phyloP scores from a whole-genome alignment of 805 yeast species.

The Metschnikowia anglica region DNA sequence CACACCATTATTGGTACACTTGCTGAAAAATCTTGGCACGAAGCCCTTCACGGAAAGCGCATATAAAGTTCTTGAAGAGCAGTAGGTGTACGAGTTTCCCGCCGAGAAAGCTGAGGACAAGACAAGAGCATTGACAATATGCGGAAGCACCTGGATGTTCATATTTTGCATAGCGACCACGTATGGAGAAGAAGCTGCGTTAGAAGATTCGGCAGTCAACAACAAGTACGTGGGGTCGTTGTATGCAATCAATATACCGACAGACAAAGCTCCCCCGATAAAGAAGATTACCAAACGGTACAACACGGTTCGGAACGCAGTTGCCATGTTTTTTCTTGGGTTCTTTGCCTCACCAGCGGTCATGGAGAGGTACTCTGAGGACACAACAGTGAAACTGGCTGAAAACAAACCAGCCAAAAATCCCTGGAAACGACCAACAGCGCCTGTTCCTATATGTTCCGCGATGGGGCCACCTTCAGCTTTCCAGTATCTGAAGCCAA shows the following conservation, averaged over 20 bases:
- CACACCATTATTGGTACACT: conserved; percentile 20
- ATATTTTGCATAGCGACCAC: conserved; percentile 25
- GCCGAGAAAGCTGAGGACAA: conserved; percentile 23
- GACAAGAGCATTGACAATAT: conserved; percentile 21
- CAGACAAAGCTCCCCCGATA: conserved; percentile 44
- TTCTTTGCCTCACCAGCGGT: conserved; percentile 45
- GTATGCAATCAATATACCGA: conserved; percentile 34
- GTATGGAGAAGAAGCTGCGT: conserved; percentile 23
- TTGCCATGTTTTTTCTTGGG: conserved; percentile 41
- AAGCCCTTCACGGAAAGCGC: conserved; percentile 22
- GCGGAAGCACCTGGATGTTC: conserved; percentile 21
- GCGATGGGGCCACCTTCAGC: conserved; percentile 39
- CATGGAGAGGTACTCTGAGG: conserved; percentile 47
- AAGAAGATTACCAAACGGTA: conserved; percentile 46
- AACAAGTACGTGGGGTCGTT: conserved; percentile 20
- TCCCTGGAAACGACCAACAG: conserved; percentile 42
- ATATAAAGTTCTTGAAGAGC: conserved; percentile 22
- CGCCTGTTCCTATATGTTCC: conserved; percentile 38
- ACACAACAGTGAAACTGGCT: conserved; percentile 42
- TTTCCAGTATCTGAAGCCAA: conserved; percentile 49
- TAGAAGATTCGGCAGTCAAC: conserved; percentile 16
- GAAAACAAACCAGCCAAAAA: conserved; percentile 39
- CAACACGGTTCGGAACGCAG: conserved; percentile 43
- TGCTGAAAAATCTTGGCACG: conserved; percentile 19
- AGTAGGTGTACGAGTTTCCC: conserved; percentile 24